A percentile compares a stretch with the other conserved stretches of the same genome.
Conservation (phyloP, 129 eudicot genomes). For the Dittrichia graveolens region DNA sequence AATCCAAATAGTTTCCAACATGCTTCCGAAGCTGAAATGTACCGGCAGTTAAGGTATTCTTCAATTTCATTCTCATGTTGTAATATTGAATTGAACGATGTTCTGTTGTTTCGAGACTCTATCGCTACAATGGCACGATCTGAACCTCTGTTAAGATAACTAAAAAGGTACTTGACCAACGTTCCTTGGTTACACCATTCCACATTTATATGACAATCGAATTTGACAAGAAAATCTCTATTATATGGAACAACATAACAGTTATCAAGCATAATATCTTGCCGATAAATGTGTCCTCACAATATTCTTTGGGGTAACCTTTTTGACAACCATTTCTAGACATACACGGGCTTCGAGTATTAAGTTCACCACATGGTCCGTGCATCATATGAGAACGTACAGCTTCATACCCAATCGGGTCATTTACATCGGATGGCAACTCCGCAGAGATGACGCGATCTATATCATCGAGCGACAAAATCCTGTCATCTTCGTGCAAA, state of each 20-base stretch:
- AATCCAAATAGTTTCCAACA: constrained; percentile 3
- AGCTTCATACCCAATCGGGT: not conserved
- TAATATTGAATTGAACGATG: not conserved
- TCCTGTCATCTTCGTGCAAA: not conserved
- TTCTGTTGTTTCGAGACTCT: not conserved
- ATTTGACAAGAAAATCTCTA: not conserved
- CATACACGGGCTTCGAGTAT: not conserved
- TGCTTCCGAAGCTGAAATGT: not conserved
- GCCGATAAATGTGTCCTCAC: not conserved
- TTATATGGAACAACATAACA: not conserved
- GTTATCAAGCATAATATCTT: not conserved
- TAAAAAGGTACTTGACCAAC: not conserved
- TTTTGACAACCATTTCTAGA: not conserved
- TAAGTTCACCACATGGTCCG: not conserved
- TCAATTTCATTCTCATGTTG: not conserved
- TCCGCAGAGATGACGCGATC: not conserved
- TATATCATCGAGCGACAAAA: not conserved
- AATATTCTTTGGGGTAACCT: not conserved
- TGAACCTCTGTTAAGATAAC: not conserved
- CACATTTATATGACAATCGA: not conserved
- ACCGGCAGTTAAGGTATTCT: not conserved
- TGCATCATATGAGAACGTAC: not conserved
- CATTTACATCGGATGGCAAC: not conserved
- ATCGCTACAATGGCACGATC: not conserved
- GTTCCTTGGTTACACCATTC: not conserved